Base-by-base conservation (phyloP, 768 basidiomycete species). In the Tulasnella sp. region DNA sequence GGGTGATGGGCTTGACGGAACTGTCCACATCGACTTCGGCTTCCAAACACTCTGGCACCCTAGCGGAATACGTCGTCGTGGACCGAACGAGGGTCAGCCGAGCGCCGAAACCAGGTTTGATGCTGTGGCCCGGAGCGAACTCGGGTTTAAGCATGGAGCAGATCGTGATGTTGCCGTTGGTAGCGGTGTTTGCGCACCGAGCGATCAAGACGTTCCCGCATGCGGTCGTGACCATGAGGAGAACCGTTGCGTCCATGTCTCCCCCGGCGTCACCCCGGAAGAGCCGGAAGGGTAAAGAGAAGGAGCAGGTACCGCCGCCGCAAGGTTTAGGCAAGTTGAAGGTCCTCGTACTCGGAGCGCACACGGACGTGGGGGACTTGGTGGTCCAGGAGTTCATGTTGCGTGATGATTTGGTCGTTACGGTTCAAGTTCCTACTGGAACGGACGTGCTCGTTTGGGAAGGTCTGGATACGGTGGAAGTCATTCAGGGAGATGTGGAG, bases 21-120 rank as follows among this genome's bases (percentile, higher is more conserved):
- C 88, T 93, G 16, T 88, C 75, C 31, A 64, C 60, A 3, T 42
- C 42, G 82, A 64, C 60, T 1, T 64, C 60, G 24, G 12, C n/a
- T 14, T 28, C n/a, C 31, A 31, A 31, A 24, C 20, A 64, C n/a
- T n/a, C n/a, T n/a, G 96, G 96, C 75, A 94, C 94, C 9, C 89
- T 97, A 28, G 89, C 94, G n/a, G 95, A 98, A 86, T 97, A 95
- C 86, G 90, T 97, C 81, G 88, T 94, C 40, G 89, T 93, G 31
- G 95, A 97, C 84, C 91, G 94, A 41, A 93, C 92, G 83, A 90
- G 94, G 20, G 86, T 97, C 0, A 90, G 92, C 81, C 89, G 93
- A 22, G 90, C 93, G 14, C 93, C 95, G 0, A 89, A 92, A 82
- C 92, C 92, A 83, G 85, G 84, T 34, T 82, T 18, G 44, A 58